phyloP scores from a whole-genome alignment of 2,329 filamentous ascomycete species.

The Sclerotinia trifoliorum region DNA sequence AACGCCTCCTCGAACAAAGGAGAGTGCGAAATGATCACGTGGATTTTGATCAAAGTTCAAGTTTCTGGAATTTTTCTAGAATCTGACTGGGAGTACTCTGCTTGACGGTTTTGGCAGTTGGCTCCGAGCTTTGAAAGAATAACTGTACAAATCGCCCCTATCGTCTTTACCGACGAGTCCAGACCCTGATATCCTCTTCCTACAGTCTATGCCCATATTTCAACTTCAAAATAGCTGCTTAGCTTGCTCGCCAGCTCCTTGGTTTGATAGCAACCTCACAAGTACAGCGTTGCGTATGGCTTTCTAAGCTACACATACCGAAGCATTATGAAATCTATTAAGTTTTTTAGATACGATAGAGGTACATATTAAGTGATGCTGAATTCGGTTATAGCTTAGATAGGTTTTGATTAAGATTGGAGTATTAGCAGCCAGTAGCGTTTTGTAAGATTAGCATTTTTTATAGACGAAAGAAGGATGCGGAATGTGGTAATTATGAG shows the following conservation, averaged over 20 bases:
- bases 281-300: not conserved
- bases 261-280: not conserved
- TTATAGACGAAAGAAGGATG: not conserved
- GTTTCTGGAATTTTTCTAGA: not conserved
- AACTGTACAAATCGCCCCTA: too few relatives aligned
- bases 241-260: not conserved
- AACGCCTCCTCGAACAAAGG: not conserved
- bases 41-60: not conserved
- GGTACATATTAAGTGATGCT: not conserved
- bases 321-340: constrained; percentile 4
- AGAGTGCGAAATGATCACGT: not conserved
- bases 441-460: not conserved
- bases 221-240: not conserved
- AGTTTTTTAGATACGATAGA: constrained; percentile 6
- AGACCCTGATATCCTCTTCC: not conserved
- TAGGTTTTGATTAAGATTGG: not conserved
- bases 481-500: not conserved
- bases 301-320: too few relatives aligned
- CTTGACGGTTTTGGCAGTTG: not conserved
- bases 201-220: not conserved
- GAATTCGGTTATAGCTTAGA: not conserved
- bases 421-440: not conserved
- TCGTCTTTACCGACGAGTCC: not conserved
- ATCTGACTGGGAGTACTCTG: not conserved
- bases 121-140: too few relatives aligned